A percentile compares a stretch with the other conserved stretches of the same genome.
These are phyloP conservation scores for Yamadazyma conglobata DNA, from an alignment of 1,139 yeast species.

Conservation along the genomic window DNA sequence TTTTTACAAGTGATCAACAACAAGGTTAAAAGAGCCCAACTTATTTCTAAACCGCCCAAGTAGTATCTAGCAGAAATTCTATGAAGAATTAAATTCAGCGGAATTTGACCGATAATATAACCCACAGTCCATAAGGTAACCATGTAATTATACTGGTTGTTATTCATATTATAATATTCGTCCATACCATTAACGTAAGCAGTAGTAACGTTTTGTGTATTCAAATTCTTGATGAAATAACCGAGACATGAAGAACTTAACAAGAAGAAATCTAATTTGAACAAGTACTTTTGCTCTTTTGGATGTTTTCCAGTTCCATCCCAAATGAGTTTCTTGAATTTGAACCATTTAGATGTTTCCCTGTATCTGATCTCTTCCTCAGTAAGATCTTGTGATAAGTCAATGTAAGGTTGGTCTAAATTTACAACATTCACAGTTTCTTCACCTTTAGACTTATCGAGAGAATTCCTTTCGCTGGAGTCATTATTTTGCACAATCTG, in stretches of 20 bases:
- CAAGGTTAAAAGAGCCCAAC: constrained; percentile 57
- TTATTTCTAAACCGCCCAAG: constrained; percentile 49
- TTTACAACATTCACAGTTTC: constrained; percentile 38
- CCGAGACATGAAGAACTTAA: constrained; percentile 45
- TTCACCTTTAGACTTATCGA: constrained; percentile 14
- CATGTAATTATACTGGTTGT: constrained; percentile 53
- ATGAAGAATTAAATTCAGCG: constrained; percentile 53
- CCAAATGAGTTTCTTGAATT: constrained; percentile 37
- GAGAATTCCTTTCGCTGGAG: constrained; percentile 2
- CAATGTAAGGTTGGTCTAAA: constrained; percentile 23
- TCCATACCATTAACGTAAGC: constrained; percentile 65
- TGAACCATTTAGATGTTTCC: constrained; percentile 22
- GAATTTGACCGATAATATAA: constrained; percentile 57
- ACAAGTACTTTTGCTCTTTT: constrained; percentile 35
- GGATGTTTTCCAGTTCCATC: constrained; percentile 50
- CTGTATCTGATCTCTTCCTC: constrained; percentile 28
- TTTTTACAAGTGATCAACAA: constrained; percentile 43
- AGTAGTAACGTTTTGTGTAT: constrained; percentile 45
- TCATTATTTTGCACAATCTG: neutral
- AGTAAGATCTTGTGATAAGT: constrained; percentile 24
- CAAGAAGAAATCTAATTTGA: constrained; percentile 44
- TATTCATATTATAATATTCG: constrained; percentile 47
- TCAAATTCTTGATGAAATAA: constrained; percentile 33
- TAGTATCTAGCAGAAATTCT: constrained; percentile 52
- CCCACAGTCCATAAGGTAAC: constrained; percentile 57